Base-by-base conservation (phyloP, 768 basidiomycete genomes). In the Leccinum boreale region DNA sequence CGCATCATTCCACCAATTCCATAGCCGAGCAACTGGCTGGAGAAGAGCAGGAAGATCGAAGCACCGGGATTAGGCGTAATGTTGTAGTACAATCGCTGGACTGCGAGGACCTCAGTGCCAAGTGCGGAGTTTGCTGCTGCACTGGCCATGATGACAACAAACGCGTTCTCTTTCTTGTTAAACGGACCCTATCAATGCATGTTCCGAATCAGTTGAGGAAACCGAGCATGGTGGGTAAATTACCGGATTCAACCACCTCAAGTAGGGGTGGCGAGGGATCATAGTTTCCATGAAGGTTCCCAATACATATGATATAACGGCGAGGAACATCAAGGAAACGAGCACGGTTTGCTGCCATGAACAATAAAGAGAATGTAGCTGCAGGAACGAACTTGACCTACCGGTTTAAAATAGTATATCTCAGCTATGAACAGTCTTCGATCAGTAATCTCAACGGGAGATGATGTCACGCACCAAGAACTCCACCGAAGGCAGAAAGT, bases 341-440 rank as follows among this genome's bases (percentile, higher is more conserved):
- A 72, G 29, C 21, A 84, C 75, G 0, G 80, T 82, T 81, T 83
- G 81, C 81, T 83, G 47, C 8, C 19, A 36, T 55, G 23, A 5
- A 42, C 23, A 21, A 29, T 53, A 0, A 55, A 12, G 17, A 17
- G 46, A 14, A 50, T 71, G 28, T 9, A 26, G 26, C 42, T 9
- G 12, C 48, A 39, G 39, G 9, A 39, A 12, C 9, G 9, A n/a
- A 47, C 5, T 11, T 23, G 14, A 52, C 65, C 50, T 59, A 81
- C 82, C 8, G 81, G 81, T 66, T 84, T 84, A 70, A 82, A 84
- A 62, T 84, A 84, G 64, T 83, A 84, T 42, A 84, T 84, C 59
- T 84, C 77, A n/a, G 81, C 81, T 81, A 56, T 42, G 52, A 49
- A 33, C 39, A 31, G 33, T 47, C n/a, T 60, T 63, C 26, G 54